Conservation (phyloP, 2,329 filamentous ascomycete species). For the Aspergillus pseudoterreus region DNA sequence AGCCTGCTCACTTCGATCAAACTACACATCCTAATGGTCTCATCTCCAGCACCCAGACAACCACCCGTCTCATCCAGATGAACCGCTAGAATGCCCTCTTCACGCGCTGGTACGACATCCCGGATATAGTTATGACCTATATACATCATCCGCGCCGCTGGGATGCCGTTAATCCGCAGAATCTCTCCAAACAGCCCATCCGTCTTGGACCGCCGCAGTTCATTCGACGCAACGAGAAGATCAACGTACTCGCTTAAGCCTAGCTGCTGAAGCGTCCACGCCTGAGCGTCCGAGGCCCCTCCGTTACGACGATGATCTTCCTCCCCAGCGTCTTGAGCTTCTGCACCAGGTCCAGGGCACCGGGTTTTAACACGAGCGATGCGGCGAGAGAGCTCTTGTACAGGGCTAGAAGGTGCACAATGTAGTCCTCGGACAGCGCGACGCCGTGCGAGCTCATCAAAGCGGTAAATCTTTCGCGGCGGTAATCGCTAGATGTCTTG, state of each 20-base stretch:
- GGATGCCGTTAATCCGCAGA: conserved; percentile 19
- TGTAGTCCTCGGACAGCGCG: neutral
- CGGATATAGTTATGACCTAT: conserved; percentile 26
- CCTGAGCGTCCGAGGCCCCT: conserved; percentile 49
- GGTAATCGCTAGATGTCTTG: conserved; percentile 43
- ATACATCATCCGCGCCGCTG: conserved; percentile 19
- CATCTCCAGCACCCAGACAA: too few relatives aligned
- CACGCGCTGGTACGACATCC: conserved; percentile 24
- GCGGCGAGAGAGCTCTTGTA: conserved; percentile 12
- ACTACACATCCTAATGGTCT: too few relatives aligned
- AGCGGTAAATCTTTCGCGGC: conserved; percentile 36
- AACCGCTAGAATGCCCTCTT: conserved; percentile 20
- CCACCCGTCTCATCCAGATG: neutral
- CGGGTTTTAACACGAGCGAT: conserved; percentile 34
- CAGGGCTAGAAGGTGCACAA: conserved; percentile 10
- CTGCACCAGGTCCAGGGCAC: conserved; percentile 33
- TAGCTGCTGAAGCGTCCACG: conserved; percentile 39
- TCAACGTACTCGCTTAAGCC: conserved; percentile 25
- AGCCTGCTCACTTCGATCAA: too few relatives aligned
- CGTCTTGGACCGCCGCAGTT: conserved; percentile 27
- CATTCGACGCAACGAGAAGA: conserved; percentile 32
- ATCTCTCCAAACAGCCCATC: conserved; percentile 28
- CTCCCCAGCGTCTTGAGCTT: conserved; percentile 33
- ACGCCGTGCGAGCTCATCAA: conserved; percentile 24
- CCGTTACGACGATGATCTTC: conserved; percentile 45